phyloP scores from a whole-genome alignment of 495 filamentous ascomycete species.

The Xylaria intraflava region DNA sequence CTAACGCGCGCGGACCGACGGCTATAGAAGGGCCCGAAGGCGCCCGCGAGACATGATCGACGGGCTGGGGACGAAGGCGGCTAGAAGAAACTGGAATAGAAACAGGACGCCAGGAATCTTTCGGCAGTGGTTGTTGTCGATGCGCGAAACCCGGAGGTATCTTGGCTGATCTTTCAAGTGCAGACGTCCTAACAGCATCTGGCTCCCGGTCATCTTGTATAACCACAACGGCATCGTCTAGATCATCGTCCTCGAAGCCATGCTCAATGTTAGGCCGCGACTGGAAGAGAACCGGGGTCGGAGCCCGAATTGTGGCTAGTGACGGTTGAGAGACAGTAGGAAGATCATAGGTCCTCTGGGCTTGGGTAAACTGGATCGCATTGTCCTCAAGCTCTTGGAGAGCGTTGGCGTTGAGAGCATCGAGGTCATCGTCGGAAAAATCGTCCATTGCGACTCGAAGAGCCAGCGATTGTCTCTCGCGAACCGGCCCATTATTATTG shows the following conservation, averaged over 20 bases:
- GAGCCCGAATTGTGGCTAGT: background rate
- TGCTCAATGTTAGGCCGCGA: constrained; percentile 2
- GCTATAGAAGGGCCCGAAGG: background rate
- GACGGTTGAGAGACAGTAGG: constrained; percentile 18
- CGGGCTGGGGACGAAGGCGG: constrained; percentile 13
- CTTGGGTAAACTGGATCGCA: constrained; percentile 43
- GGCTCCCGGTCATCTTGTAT: constrained; percentile 14
- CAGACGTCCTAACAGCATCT: constrained; percentile 5
- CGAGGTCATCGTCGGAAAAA: constrained; percentile 44
- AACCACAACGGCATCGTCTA: constrained; percentile 31
- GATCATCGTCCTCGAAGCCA: constrained; percentile 28
- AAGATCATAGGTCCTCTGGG: constrained; percentile 21
- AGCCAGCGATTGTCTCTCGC: constrained; percentile 18
- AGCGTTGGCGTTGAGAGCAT: constrained; percentile 36
- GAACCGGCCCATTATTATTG: constrained; percentile 27
- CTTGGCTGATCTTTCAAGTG: constrained; percentile 6
- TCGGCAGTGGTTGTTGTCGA: constrained; percentile 11
- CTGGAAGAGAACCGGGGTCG: constrained; percentile 2
- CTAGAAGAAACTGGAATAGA: constrained; percentile 13
- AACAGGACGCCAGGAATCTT: constrained; percentile 13
- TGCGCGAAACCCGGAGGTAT: constrained; percentile 15
- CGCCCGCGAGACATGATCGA: constrained; percentile 8
- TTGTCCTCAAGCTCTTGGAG: constrained; percentile 43
- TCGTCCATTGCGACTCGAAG: constrained; percentile 39
- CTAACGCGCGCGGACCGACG: constrained; percentile 18